Evolutionary conservation across 1,139 yeast genomes (phyloP), one percentile per base, ranked within the genome.

Genomic region (Debaryomycetaceae sp.): DNA sequence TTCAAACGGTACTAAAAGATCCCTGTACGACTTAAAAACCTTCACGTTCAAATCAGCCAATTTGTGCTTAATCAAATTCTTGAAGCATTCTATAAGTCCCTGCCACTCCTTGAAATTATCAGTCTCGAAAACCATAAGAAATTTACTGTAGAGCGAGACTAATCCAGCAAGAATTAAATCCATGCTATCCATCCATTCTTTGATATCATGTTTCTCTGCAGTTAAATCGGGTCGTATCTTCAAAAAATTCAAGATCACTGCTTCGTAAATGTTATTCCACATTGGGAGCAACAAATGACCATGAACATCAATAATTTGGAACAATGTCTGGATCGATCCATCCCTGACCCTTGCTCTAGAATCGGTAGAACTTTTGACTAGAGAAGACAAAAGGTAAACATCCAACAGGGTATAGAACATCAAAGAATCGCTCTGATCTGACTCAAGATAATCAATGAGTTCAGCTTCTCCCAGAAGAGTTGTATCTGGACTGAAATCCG

Each of bases 261-360:
- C 67, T 17, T 63, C 59, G 56, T 79, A 83, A 1, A 85, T 70
- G 24, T 77, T 55, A 23, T 69, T 61, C 89, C 90, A 85, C 2
- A 78, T 67, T 1, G 81, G 75, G 11, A 59, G 52, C 36, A 85
- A 68, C 34, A 71, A 68, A 9, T 66, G 58, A 0, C 93, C 89
- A 61, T 87, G 93, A 1, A 91, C 82, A 44, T 89, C 95, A 47
- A 90, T 75, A 37, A 91, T 85, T 53, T 91, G 82, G 63, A 88
- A 88, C 53, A 90, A 81, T 0, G 96, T 91, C 58, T 89, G 96
- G 27, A 89, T 78, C 0, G 97, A 83, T 1, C 97, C 97, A 57
- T 89, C 89, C 51, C 95, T 75, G 1, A 91, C 96, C 54, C 89
- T 96, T 0, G 85, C 79, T 45, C 96, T 75, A 1, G 72, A 54